phyloP scores from a whole-genome alignment of 805 yeast genomes.

The Schwanniomyces occidentalis region DNA sequence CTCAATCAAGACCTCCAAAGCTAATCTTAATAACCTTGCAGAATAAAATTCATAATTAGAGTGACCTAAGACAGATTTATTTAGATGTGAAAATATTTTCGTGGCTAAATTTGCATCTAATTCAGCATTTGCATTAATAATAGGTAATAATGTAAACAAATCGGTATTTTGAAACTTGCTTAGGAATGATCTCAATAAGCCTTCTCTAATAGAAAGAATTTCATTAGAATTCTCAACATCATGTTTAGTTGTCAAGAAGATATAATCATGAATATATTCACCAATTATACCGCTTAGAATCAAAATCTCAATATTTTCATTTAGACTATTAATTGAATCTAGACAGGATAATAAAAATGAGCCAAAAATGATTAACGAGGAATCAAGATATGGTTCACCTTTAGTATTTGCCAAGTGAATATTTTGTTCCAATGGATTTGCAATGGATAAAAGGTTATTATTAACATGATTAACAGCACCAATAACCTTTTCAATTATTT shows the following conservation, averaged over 20 bases:
- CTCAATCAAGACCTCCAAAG: slow-evolving; percentile 17
- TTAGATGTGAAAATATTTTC: neutral
- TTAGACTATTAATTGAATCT: neutral
- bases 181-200: neutral
- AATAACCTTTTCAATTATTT: slow-evolving; percentile 22
- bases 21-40: slow-evolving; percentile 16
- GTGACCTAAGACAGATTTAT: neutral
- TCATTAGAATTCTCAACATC: neutral
- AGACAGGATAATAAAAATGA: slow-evolving; percentile 11
- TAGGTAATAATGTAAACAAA: neutral
- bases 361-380: slow-evolving; percentile 12
- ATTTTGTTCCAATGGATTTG: slow-evolving; percentile 48
- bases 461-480: slow-evolving; percentile 12
- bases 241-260: slow-evolving; percentile 12
- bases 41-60: slow-evolving; percentile 13
- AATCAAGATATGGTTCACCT: slow-evolving; percentile 4
- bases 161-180: too few relatives aligned
- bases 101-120: neutral
- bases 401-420: slow-evolving; percentile 26
- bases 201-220: slow-evolving; percentile 1
- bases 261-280: slow-evolving; percentile 23
- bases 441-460: slow-evolving; percentile 37
- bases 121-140: slow-evolving; percentile 1
- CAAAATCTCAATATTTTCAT: neutral
- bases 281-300: slow-evolving; percentile 11